Percentiles rank a stretch among this genome's conserved stretches.
Evolutionary conservation across 768 basidiomycete species (phyloP).

Genomic region (Naganishia kalamii): DNA sequence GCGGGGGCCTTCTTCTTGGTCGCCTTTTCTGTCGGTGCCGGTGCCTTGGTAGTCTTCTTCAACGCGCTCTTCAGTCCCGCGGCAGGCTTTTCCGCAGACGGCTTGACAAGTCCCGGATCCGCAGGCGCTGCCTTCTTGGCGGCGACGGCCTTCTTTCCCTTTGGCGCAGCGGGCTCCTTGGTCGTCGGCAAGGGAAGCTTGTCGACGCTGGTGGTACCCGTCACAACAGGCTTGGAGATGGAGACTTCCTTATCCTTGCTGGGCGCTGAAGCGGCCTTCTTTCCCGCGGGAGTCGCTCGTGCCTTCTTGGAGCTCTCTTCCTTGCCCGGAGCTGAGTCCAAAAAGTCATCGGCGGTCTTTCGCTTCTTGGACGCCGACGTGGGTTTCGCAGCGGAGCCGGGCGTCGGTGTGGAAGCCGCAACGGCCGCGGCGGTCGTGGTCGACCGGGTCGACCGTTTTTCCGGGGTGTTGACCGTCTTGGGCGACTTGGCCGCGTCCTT

Average conservation of each 20-base stretch:
- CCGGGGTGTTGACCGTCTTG: not conserved
- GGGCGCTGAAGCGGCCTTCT: conserved; percentile 13
- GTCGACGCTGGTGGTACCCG: conserved; percentile 24
- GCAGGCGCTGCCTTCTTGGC: conserved; percentile 21
- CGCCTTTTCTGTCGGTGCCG: conserved; percentile 20
- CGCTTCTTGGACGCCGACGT: conserved; percentile 37
- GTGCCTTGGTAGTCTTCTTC: conserved; percentile 17
- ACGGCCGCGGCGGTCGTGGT: not conserved
- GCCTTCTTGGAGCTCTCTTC: conserved; percentile 30
- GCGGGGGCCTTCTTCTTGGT: conserved; percentile 25
- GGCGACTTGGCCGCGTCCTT: not conserved
- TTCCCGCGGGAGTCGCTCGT: conserved; percentile 19
- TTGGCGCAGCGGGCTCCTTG: conserved; percentile 5
- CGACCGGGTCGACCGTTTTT: conserved; percentile 7
- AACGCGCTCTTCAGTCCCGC: conserved; percentile 26
- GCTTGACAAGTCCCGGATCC: conserved; percentile 5
- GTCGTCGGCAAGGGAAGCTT: conserved; percentile 28
- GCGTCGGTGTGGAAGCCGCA: not conserved
- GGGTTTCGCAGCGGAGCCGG: conserved; percentile 20
- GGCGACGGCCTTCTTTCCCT: conserved; percentile 32
- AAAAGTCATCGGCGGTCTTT: conserved; percentile 38
- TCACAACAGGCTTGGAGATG: conserved; percentile 24
- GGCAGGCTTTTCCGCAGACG: conserved; percentile 19
- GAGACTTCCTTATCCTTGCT: conserved; percentile 23
- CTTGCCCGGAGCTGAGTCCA: conserved; percentile 28